Conservation (phyloP, 495 filamentous ascomycete genomes). For the Lophium mytilinum region DNA sequence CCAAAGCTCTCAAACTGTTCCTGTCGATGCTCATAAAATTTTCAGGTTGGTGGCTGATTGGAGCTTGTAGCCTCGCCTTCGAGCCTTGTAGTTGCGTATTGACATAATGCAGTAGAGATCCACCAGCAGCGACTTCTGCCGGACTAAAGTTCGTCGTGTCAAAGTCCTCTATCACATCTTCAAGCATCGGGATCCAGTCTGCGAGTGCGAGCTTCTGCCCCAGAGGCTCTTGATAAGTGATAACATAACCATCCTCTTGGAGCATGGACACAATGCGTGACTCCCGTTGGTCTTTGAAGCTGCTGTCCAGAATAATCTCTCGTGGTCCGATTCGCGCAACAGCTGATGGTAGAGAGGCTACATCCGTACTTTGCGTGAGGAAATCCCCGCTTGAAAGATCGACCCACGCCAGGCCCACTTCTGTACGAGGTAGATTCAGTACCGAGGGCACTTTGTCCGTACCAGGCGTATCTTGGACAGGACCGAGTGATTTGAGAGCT, state of each 20-base stretch:
- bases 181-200: constrained; percentile 70
- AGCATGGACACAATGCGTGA: constrained; percentile 28
- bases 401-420: constrained; percentile 81
- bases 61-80: constrained; percentile 80
- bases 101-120: constrained; percentile 74
- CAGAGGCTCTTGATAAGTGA: constrained; percentile 46
- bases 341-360: constrained; percentile 63
- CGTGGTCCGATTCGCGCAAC: constrained; percentile 75
- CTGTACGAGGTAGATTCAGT: constrained; percentile 26
- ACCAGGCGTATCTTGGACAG: constrained; percentile 31
- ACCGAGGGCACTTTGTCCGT: constrained; percentile 12
- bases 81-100: constrained; percentile 63
- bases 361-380: constrained; percentile 71
- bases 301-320: constrained; percentile 67
- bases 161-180: constrained; percentile 47
- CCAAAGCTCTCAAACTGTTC: constrained; percentile 78
- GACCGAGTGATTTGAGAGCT: constrained; percentile 16
- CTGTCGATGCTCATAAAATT: constrained; percentile 87
- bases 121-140: constrained; percentile 59
- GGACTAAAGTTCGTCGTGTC: constrained; percentile 38
- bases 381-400: constrained; percentile 93
- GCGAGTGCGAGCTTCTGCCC: constrained; percentile 45
- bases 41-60: constrained; percentile 57
- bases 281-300: constrained; percentile 28
- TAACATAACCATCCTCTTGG: constrained; percentile 49